phyloP scores from a whole-genome alignment of 306 rosid genomes.

The Coriaria nepalensis region DNA sequence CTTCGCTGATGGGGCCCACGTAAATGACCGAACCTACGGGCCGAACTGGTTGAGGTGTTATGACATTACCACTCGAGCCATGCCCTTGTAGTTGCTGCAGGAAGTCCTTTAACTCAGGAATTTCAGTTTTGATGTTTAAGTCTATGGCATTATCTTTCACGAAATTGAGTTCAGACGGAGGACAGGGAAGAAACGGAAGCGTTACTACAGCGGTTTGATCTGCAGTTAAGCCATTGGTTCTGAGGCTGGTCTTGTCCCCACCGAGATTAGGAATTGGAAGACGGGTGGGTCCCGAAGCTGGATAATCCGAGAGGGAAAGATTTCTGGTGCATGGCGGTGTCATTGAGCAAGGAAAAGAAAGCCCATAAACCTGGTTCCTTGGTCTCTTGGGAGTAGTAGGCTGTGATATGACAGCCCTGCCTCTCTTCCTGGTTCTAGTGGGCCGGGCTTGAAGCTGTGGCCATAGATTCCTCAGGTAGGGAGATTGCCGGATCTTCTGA shows the following conservation, averaged over 20 bases:
- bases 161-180: conserved; percentile 18
- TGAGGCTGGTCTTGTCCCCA: conserved; percentile 12
- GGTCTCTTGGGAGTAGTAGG: conserved; percentile 43
- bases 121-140: conserved; percentile 26
- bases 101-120: conserved; percentile 64
- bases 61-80: conserved; percentile 21
- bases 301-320: conserved; percentile 17
- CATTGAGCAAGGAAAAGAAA: conserved; percentile 37
- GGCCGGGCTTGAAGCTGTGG: conserved; percentile 86
- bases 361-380: conserved; percentile 27
- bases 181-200: conserved; percentile 7
- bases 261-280: conserved; percentile 22
- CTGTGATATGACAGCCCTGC: conserved; percentile 38
- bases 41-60: conserved; percentile 65
- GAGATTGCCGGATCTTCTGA: conserved; percentile 55
- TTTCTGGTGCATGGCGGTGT: conserved; percentile 24
- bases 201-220: no score
- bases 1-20: conserved; percentile 48
- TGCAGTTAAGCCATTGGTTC: not conserved
- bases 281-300: conserved; percentile 21
- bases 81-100: conserved; percentile 43
- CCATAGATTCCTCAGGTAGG: conserved; percentile 68
- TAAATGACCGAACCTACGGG: conserved; percentile 62
- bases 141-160: conserved; percentile 20
- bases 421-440: conserved; percentile 71